Evolutionary conservation across 805 yeast genomes (phyloP), one percentile per base, ranked within the genome.

Genomic region (Yamadazyma paraphyllophila): DNA sequence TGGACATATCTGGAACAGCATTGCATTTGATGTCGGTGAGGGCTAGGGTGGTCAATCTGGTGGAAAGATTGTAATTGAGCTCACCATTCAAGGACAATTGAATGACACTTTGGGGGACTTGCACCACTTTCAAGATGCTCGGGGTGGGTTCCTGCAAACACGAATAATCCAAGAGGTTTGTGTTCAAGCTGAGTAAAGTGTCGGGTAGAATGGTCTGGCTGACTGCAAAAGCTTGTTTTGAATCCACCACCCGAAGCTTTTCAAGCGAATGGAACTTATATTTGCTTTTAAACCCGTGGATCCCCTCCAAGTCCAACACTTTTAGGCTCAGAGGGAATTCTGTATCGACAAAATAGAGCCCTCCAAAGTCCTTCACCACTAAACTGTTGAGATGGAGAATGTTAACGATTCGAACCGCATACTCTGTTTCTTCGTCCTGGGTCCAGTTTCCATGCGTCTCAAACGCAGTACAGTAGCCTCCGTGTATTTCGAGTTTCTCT

Each of bases 301-400:
- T 17, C 12, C 39, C 27, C n/a, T 36, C 15, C 29, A 36, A 17
- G 15, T 36, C 29, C 39, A 36, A 36, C 6, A 36, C 39, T n/a
- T 36, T 14, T 8, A 36, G n/a, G 13, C 13, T 10, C 12, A 24
- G 13, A 20, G 39, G 39, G n/a, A 36, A 36, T 3, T 17, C 39
- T 7, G 39, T 36, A 24, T 36, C 29, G 5, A 36, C 7, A 8
- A 36, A 36, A 24, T 8, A 36, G 9, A 36, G 29, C 15, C 29
- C 14, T n/a, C 20, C 39, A 17, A 36, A 12, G 9, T 20, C 29
- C 11, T 36, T 27, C 13, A 36, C 39, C 10, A 12, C 11, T 24
- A 36, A 36, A 14, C 15, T 17, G 9, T 36, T 10, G 13, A 36
- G 29, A 12, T 17, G 6, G 10, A 14, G 27, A 3, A 36, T 36